Percentiles rank a stretch among this genome's conserved stretches.
These are phyloP conservation scores for Penicillium italicum DNA, from an alignment of 2,329 filamentous ascomycete species.

Conservation along the genomic window DNA sequence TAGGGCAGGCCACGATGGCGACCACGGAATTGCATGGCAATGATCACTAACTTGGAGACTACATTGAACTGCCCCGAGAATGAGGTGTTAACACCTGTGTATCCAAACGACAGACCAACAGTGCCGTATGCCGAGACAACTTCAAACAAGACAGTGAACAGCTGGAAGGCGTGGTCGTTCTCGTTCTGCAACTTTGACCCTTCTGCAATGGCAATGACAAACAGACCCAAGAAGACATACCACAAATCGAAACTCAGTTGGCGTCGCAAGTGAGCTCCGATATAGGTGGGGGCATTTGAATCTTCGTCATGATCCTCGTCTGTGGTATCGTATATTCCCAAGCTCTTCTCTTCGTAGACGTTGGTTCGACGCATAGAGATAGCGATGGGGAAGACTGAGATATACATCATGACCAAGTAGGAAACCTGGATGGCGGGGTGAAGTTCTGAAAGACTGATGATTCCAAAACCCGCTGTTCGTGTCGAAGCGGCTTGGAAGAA, in stretches of 20 bases:
- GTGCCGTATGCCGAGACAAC: conserved; percentile 90
- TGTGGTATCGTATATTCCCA: conserved; percentile 65
- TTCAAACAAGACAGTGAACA: conserved; percentile 74
- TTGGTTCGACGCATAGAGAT: conserved; percentile 93
- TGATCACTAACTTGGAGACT: conserved; percentile 63
- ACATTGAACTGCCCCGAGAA: conserved; percentile 78
- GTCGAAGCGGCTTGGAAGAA: conserved; percentile 89
- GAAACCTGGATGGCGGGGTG: conserved; percentile 91
- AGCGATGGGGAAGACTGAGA: conserved; percentile 93
- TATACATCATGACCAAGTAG: conserved; percentile 99
- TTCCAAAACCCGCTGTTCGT: conserved; percentile 83
- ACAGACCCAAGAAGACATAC: conserved; percentile 92
- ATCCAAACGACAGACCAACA: conserved; percentile 85
- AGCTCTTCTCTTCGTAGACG: conserved; percentile 79
- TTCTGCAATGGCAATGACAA: conserved; percentile 87
- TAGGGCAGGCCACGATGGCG: conserved; percentile 64
- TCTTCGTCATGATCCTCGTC: conserved; percentile 51
- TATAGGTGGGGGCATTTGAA: conserved; percentile 69
- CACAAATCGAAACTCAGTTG: conserved; percentile 97
- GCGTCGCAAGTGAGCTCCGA: conserved; percentile 83
- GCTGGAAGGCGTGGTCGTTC: conserved; percentile 57
- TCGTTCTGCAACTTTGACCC: conserved; percentile 63
- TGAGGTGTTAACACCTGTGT: conserved; percentile 68
- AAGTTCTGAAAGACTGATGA: conserved; percentile 70
- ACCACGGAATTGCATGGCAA: conserved; percentile 64